A percentile compares a stretch with the other conserved stretches of the same genome.
Evolutionary conservation across 2,329 filamentous ascomycete species (phyloP).

Genomic region (Ophiostoma piceae): DNA sequence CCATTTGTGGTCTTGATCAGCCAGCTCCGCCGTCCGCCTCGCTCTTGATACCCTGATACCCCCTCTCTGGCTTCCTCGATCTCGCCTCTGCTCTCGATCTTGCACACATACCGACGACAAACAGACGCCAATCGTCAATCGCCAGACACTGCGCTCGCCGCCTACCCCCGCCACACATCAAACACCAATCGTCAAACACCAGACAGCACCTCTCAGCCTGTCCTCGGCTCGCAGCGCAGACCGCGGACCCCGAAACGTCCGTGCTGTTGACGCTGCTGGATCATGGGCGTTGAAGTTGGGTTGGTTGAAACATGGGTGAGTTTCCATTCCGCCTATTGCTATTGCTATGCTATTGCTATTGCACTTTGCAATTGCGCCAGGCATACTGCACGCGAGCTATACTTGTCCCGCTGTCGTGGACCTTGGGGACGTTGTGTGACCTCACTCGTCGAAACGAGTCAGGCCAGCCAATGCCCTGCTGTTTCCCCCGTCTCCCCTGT

Average conservation of each 20-base stretch:
- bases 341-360: neutral
- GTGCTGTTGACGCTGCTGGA: conserved; percentile 18
- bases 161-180: neutral
- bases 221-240: conserved; percentile 6
- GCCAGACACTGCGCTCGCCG: neutral
- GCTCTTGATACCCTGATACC: neutral
- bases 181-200: neutral
- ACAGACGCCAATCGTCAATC: neutral
- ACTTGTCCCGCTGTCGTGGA: conserved; percentile 23
- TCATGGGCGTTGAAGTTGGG: conserved; percentile 22
- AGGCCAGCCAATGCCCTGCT: conserved; percentile 7
- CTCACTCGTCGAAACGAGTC: conserved; percentile 1
- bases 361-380: neutral
- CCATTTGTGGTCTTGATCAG: neutral
- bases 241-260: conserved; percentile 13
- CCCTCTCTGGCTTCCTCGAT: neutral
- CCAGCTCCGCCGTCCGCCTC: neutral
- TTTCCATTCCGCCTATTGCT: conserved; percentile 11
- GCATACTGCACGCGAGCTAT: neutral
- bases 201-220: neutral
- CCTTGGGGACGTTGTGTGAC: conserved; percentile 24
- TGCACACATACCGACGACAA: neutral
- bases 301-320: conserved; percentile 27
- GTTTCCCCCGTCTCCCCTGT: neutral
- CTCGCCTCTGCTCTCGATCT: neutral